Evolutionary conservation across 805 yeast genomes (phyloP), one percentile per base, ranked within the genome.

Genomic region (Pichia paraexigua): DNA sequence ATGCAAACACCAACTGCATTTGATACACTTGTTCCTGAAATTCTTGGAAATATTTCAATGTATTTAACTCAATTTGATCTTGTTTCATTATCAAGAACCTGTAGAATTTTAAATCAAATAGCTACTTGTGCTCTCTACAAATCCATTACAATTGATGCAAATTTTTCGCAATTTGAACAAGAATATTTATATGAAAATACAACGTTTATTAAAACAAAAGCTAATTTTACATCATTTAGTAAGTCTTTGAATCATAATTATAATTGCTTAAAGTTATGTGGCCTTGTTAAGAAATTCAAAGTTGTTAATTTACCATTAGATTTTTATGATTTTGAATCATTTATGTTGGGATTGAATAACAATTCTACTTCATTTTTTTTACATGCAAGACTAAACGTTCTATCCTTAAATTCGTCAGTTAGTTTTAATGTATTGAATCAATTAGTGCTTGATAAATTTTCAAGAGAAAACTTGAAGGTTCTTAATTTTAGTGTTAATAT

Each of bases 1-100:
- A 35, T 35, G 39, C 39, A 35, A 35, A 17, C 5, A 35, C 17
- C 39, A 35, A 7, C 39, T n/a, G 39, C 39, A 35, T 7, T 21
- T 5, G 40, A 24, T 21, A 43, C 55, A 2, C 45, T 56, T 41
- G 51, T 58, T 12, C 58, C 64, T 3, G 66, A 63, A 21, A 59
- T 61, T 12, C 55, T 60, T 42, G 52, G 49, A 11, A 22, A 53
- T 6, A 49, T 63, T 11, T 50, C 55, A 5, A 32, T 17, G 1
- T 3, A 61, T 18, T 48, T 64, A 27, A 49, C 56, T 8, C 69
- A 65, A 41, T 59, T 62, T 45, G 68, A 65, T 43, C 49, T 62
- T 12, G 30, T 59, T 20, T 50, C 54, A 24, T 45, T 64, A 11
- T 45, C 51, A 0, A 50, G 30, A 41, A 53, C 55, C 9, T 49